Percentiles rank a stretch among this genome's conserved stretches.
Conservation (phyloP, 2,329 filamentous ascomycete genomes). For the Ophiostoma sp. region DNA sequence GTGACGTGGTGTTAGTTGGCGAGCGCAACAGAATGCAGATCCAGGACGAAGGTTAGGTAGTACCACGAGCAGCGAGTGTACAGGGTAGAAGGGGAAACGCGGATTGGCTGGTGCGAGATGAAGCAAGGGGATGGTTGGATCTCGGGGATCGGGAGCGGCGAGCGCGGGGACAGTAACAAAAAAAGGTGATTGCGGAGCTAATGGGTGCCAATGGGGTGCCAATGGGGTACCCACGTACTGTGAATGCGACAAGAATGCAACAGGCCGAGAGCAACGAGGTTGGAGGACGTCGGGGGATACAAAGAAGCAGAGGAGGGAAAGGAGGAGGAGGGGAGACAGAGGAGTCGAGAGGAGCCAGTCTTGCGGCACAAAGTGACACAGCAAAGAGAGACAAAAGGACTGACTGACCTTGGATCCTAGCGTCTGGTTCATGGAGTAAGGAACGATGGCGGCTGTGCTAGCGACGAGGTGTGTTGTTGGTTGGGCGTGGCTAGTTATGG, state of each 20-base stretch:
- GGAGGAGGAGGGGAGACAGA: background rate
- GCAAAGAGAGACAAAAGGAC: background rate
- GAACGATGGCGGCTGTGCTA: background rate
- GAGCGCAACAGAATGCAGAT: no score
- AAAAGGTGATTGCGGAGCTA: background rate
- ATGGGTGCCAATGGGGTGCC: background rate
- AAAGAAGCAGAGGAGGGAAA: background rate
- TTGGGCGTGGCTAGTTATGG: background rate
- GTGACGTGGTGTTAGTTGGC: background rate
- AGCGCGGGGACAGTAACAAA: background rate
- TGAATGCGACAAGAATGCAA: background rate
- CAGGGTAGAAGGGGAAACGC: background rate
- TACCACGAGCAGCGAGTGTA: no score
- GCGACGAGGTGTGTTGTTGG: background rate
- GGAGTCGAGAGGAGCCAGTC: background rate
- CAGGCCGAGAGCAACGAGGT: background rate
- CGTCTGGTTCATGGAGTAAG: slow-evolving; percentile 8
- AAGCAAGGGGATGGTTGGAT: background rate
- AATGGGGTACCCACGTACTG: background rate
- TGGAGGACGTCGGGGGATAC: background rate
- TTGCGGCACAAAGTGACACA: background rate
- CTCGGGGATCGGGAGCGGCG: background rate
- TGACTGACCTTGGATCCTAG: background rate
- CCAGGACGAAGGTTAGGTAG: no score
- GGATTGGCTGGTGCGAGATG: background rate